Base-by-base conservation (phyloP, 2,329 filamentous ascomycete species). In the Fonsecaea monophora region DNA sequence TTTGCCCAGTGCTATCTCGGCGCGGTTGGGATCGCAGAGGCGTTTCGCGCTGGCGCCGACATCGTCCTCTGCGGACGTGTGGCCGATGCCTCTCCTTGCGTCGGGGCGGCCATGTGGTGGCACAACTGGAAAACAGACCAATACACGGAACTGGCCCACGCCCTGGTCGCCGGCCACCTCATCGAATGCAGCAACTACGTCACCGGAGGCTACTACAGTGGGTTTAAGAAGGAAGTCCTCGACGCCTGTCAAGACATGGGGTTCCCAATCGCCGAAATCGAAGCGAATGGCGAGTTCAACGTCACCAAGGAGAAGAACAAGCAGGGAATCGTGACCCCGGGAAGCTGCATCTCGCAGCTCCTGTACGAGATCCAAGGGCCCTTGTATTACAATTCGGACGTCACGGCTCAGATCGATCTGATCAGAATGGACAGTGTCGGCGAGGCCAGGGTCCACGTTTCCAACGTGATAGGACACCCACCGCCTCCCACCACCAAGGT, bases 151-250 rank as follows among this genome's bases (percentile, higher is more conserved):
- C 65, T 74, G 25, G 73, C 72, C 5, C 45, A 58, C 13, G 25
- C 67, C 2, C 48, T 68, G 18, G 58, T 77, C 18, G 73, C 72
- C 30, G 75, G 75, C 73, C 74, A 76, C 64, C 60, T 75, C 13
- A 74, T 75, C 13, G 75, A 77, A 64, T 77, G 75, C 58, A 70
- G 68, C 1, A 66, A 81, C 1, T 87, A 87, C 60, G 83, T 83
- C 2, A 83, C 82, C 0, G 85, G 85, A 0, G 81, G 75, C 0
- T 86, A 87, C 68, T 87, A 85, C 66, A 78, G 83, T 0, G 85
- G 84, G 0, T 85, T 81, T 60, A 69, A 64, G 34, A 62, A 30
- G 30, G 30, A 30, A 30, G 2, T 30, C 4, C 30, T 30, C 30
- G 2, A 68, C 3, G 18, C 21, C 10, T 54, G 54, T 25, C 30